Evolutionary conservation across 148 eudicot genomes (phyloP).

Genomic region (Talinum fruticosum): DNA sequence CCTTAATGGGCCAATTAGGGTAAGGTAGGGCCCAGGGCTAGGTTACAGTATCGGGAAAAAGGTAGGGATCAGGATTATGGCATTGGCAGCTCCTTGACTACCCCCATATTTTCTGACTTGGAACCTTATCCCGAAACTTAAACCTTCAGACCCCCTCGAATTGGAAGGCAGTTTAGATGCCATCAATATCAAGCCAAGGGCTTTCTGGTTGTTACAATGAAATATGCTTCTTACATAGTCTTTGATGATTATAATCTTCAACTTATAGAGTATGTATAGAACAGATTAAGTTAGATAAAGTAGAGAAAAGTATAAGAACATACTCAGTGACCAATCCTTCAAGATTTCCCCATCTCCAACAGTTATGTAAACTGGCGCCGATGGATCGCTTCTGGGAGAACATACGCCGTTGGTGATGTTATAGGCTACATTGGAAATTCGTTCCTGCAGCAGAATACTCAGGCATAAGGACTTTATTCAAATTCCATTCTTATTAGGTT

Average conservation of each 20-base stretch:
- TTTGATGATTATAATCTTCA: not conserved
- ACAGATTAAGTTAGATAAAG: not conserved
- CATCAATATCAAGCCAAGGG: not conserved
- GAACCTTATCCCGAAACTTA: not conserved
- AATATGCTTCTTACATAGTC: not conserved
- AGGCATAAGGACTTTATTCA: not conserved
- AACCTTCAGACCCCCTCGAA: not conserved
- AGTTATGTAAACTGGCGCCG: constrained; percentile 84
- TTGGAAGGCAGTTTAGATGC: not conserved
- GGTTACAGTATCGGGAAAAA: not conserved
- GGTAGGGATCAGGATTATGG: not conserved
- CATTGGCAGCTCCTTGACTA: not conserved
- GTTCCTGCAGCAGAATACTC: constrained; percentile 43
- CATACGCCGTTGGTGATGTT: constrained; percentile 62
- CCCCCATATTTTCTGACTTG: not conserved
- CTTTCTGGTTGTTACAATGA: not conserved
- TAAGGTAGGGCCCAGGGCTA: not conserved
- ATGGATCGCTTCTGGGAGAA: constrained; percentile 47
- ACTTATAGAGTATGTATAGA: not conserved
- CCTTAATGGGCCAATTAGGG: not conserved
- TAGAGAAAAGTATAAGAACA: constrained; percentile 10
- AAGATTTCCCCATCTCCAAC: constrained; percentile 89
- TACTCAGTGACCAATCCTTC: constrained; percentile 79
- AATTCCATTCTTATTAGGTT: not conserved
- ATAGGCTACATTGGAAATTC: constrained; percentile 72